A percentile compares a stretch with the other conserved stretches of the same genome.
These are phyloP conservation scores for Eucalyptus curtisii DNA, from an alignment of 345 rosid species.

Conservation along the genomic window DNA sequence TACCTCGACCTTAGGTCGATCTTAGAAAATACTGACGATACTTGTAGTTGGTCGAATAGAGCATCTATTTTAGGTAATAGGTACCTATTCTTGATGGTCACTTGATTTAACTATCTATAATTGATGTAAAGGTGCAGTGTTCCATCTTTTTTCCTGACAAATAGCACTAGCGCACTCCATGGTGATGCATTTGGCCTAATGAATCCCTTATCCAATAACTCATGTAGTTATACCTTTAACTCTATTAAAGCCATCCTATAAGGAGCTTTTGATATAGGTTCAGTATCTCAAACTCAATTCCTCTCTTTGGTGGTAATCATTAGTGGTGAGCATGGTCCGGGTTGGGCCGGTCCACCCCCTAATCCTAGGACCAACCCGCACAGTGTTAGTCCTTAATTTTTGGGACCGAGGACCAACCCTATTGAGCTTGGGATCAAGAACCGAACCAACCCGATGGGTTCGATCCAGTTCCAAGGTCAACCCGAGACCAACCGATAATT, in stretches of 20 bases:
- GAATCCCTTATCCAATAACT: background rate
- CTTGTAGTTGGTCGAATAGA: background rate
- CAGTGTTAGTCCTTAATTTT: too few relatives aligned
- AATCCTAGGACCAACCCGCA: too few relatives aligned
- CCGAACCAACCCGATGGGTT: too few relatives aligned
- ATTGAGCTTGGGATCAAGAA: too few relatives aligned
- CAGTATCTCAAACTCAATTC: background rate
- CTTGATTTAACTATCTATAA: background rate
- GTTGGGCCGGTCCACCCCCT: too few relatives aligned
- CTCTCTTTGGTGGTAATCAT: background rate
- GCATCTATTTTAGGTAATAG: background rate
- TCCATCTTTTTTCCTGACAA: background rate
- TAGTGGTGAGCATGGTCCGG: too few relatives aligned
- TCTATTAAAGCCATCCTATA: background rate
- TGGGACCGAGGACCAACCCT: too few relatives aligned
- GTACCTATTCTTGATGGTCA: background rate
- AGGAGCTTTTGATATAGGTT: background rate
- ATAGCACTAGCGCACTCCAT: rapidly evolving
- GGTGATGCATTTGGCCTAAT: background rate
- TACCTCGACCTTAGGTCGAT: background rate
- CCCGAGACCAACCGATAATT: too few relatives aligned
- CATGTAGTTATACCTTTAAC: rapidly evolving
- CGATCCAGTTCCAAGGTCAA: too few relatives aligned
- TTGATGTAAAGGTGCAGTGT: background rate
- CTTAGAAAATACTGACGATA: too few relatives aligned